Percentiles rank a stretch among this genome's conserved stretches.
These are phyloP conservation scores for Starmerella vaccinii DNA, from an alignment of 805 yeast species.

Conservation along the genomic window DNA sequence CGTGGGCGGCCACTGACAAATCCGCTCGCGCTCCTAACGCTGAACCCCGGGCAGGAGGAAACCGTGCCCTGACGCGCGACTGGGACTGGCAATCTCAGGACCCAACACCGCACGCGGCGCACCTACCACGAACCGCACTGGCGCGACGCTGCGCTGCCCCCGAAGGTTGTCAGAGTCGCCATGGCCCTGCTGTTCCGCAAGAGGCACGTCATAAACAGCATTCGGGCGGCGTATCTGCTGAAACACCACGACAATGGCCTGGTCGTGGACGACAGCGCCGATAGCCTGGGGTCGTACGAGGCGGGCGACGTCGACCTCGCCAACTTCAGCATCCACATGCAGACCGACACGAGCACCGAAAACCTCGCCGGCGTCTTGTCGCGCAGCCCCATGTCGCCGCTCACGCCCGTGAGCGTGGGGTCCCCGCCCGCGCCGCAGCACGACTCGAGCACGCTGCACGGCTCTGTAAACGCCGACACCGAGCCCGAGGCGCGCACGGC, in stretches of 20 bases:
- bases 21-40: too few relatives aligned
- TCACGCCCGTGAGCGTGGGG: slow-evolving; percentile 1
- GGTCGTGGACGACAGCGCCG: slow-evolving; percentile 10
- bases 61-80: not conserved
- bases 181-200: slow-evolving; percentile 29
- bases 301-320: slow-evolving; percentile 13
- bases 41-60: too few relatives aligned
- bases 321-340: slow-evolving; percentile 1
- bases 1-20: too few relatives aligned
- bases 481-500: slow-evolving; percentile 2
- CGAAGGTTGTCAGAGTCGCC: not conserved
- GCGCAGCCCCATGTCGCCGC: not conserved
- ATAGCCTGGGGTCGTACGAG: not conserved
- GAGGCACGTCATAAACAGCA: slow-evolving; percentile 28
- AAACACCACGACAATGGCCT: slow-evolving; percentile 14
- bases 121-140: not conserved
- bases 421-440: not conserved
- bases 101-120: not conserved
- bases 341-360: slow-evolving; percentile 4
- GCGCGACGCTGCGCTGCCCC: not conserved
- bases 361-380: not conserved
- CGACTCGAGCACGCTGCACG: not conserved
- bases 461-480: slow-evolving; percentile 11
- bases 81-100: not conserved
- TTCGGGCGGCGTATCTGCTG: slow-evolving; percentile 27